phyloP scores from a whole-genome alignment of 345 rosid species.

The Mallotus nudiflorus region DNA sequence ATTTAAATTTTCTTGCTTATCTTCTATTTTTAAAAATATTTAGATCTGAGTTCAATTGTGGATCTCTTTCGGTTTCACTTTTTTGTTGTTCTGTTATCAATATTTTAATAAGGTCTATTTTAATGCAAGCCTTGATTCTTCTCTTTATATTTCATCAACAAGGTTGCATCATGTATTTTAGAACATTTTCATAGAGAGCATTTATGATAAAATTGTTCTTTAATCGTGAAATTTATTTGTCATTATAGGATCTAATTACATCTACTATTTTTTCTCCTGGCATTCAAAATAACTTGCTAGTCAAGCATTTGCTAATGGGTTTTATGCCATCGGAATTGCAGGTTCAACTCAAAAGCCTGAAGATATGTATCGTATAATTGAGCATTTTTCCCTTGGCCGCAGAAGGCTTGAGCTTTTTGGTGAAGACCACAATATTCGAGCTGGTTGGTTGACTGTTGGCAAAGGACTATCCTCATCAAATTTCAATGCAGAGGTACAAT shows the following conservation, averaged over 20 bases:
- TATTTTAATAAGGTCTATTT: neutral
- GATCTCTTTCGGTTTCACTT: neutral
- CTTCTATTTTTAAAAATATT: neutral
- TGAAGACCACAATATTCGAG: slow-evolving; percentile 91
- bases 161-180: neutral
- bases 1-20: neutral
- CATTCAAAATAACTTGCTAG: neutral
- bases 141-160: neutral
- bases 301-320: neutral
- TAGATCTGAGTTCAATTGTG: too few species aligned
- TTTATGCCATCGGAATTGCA: slow-evolving; percentile 33
- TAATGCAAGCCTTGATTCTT: neutral
- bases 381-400: slow-evolving; percentile 95
- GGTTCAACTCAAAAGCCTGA: slow-evolving; percentile 98
- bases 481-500: slow-evolving; percentile 71
- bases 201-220: too few species aligned
- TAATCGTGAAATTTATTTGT: neutral
- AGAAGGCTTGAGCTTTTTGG: slow-evolving; percentile 98
- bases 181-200: neutral
- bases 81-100: neutral
- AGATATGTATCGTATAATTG: slow-evolving; percentile 96
- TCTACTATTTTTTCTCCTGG: neutral
- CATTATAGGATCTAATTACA: neutral
- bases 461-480: slow-evolving; percentile 86
- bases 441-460: slow-evolving; percentile 97